phyloP scores from a whole-genome alignment of 805 yeast species.

The Ogataea thermomethanolica region DNA sequence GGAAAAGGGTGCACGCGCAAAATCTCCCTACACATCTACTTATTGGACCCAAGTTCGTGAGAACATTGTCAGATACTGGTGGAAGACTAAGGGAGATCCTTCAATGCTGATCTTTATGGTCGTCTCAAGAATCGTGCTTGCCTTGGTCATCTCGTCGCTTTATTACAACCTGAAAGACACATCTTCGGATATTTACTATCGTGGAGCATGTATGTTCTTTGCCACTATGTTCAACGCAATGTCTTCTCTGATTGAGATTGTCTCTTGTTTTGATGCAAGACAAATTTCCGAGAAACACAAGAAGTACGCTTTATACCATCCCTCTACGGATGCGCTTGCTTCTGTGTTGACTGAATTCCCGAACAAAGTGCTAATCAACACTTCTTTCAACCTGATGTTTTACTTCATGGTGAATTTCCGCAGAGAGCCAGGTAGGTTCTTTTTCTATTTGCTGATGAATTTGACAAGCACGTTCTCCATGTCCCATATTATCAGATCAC shows the following conservation, averaged over 20 bases:
- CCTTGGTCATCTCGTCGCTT: constrained; percentile 53
- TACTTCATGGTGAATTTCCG: constrained; percentile 54
- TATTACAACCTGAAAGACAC: constrained; percentile 45
- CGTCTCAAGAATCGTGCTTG: constrained; percentile 48
- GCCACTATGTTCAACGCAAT: constrained; percentile 62
- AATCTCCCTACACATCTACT: constrained; percentile 53
- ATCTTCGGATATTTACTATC: constrained; percentile 48
- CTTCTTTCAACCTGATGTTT: constrained; percentile 46
- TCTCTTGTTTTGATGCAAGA: constrained; percentile 51
- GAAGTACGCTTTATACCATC: constrained; percentile 53
- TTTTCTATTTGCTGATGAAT: constrained; percentile 47
- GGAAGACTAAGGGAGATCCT: constrained; percentile 50
- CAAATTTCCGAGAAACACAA: constrained; percentile 58
- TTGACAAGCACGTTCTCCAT: constrained; percentile 44
- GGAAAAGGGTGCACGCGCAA: constrained; percentile 41
- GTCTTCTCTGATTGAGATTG: constrained; percentile 55
- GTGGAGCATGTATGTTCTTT: constrained; percentile 67
- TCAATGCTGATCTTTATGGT: constrained; percentile 41
- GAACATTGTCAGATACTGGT: constrained; percentile 43
- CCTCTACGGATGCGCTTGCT: constrained; percentile 59
- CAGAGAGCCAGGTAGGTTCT: constrained; percentile 51
- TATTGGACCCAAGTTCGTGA: constrained; percentile 50
- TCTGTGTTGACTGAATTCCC: constrained; percentile 58
- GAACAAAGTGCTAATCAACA: constrained; percentile 40
- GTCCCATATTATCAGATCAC: constrained; percentile 53